A percentile compares a stretch with the other conserved stretches of the same genome.
Conservation (phyloP, 1,284 basidiomycete genomes). For the Fomitopsis palustris region DNA sequence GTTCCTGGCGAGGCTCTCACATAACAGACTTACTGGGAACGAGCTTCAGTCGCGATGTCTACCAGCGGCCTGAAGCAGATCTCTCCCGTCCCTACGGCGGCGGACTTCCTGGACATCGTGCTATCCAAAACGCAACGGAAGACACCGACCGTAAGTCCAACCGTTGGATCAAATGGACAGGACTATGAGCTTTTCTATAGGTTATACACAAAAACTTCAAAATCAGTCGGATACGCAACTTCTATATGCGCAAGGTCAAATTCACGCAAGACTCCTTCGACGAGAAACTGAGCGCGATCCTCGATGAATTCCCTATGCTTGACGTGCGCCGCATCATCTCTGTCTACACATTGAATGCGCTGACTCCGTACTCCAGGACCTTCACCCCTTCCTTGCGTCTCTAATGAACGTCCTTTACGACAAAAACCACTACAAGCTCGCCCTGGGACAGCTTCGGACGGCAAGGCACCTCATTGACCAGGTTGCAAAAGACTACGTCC, state of each 20-base stretch:
- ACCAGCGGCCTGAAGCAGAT: conserved; percentile 92
- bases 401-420: conserved; percentile 96
- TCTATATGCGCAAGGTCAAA: conserved; percentile 99
- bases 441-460: conserved; percentile 91
- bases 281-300: conserved; percentile 92
- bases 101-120: conserved; percentile 94
- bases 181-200: too few relatives aligned
- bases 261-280: conserved; percentile 98
- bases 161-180: too few relatives aligned
- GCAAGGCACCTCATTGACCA: conserved; percentile 93
- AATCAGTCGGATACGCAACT: conserved; percentile 91
- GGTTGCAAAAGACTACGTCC: conserved; percentile 93
- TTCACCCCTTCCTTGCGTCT: conserved; percentile 92
- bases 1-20: background rate
- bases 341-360: background rate
- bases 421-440: conserved; percentile 98
- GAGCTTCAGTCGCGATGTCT: conserved; percentile 58
- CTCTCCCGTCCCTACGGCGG: conserved; percentile 93
- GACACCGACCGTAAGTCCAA: conserved; percentile 87
- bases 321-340: conserved; percentile 59
- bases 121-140: conserved; percentile 94
- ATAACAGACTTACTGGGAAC: conserved; percentile 1
- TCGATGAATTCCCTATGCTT: conserved; percentile 95
- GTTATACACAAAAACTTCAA: conserved; percentile 99
- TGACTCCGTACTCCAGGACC: conserved; percentile 54